Evolutionary conservation across 2,329 filamentous ascomycete genomes (phyloP), one percentile per base, ranked within the genome.

Genomic region (Hymenoscyphus scutula): DNA sequence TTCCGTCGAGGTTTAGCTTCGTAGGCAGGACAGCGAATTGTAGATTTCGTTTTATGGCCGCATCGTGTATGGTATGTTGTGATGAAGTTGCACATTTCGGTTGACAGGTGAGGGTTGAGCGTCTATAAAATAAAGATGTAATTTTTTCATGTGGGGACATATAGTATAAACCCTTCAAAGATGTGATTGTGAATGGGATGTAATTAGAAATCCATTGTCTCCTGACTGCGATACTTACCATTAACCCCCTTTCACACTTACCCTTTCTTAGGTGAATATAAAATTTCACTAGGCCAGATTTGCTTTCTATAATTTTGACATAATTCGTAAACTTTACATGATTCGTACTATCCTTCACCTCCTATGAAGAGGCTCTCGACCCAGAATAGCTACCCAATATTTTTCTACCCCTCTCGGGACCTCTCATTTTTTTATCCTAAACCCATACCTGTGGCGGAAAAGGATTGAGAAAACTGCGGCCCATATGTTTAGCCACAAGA

Each of bases 401-500:
- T 30, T 59, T 56, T 34, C 58, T 59, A 38, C 37, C 64, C 23
- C 62, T 53, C 62, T 64, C 68, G 25, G 32, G 27, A 27, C 56
- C 37, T n/a, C n/a, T n/a, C n/a, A n/a, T n/a, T n/a, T n/a, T 19
- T 67, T 59, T 19, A 67, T 59, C 27, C 29, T 62, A 41, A 62
- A 66, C 1, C 68, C 67, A 61, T 65, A 69, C 53, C 63, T 69
- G 15, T 57, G 61, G 53, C 67, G 67, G 48, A 72, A 64, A 5
- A 72, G 11, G 2, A 65, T 38, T 7, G 58, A 56, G 38, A 68
- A 71, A 38, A 70, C 32, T 25, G 56, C 37, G 48, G 65, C 62
- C 62, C 69, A 32, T 3, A 70, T n/a, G 53, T 67, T 69, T 17
- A 69, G 60, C 34, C 59, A 63, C 29, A 72, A 51, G 29, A 68